Conservation (phyloP, 257 asterid species). For the Solanum lycopersicoides region DNA sequence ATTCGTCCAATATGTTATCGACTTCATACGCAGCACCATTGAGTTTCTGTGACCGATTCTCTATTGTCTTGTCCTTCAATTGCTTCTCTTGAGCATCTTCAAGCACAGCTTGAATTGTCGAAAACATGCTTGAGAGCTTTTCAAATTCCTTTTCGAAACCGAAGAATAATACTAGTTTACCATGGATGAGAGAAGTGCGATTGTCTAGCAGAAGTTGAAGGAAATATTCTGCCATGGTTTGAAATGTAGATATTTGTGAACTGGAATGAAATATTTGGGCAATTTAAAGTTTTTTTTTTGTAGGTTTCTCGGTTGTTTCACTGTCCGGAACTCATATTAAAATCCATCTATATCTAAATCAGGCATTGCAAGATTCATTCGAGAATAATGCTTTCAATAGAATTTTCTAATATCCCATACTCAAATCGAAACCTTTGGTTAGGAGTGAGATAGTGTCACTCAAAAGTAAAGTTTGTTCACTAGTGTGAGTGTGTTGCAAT, state of each 20-base stretch:
- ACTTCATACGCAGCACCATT: background rate
- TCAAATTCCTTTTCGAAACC: background rate
- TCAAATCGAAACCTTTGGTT: no score
- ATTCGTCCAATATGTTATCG: background rate
- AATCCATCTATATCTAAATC: rapidly evolving
- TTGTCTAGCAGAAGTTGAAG: background rate
- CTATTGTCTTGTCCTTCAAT: background rate
- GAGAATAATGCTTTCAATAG: rapidly evolving
- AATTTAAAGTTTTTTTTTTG: background rate
- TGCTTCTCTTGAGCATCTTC: background rate
- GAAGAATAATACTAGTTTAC: background rate
- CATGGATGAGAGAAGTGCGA: background rate
- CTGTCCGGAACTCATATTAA: no score
- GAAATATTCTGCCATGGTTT: background rate
- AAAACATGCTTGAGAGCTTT: background rate
- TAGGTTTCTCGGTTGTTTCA: no score
- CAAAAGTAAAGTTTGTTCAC: background rate
- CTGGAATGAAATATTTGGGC: background rate
- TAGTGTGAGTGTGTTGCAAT: background rate
- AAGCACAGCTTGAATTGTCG: background rate
- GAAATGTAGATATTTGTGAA: background rate
- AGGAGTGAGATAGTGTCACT: rapidly evolving
- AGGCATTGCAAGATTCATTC: no score
- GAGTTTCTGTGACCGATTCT: background rate
- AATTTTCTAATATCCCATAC: rapidly evolving